A percentile compares a stretch with the other conserved stretches of the same genome.
These are phyloP conservation scores for Protomyces arabidopsidicola DNA, from an alignment of 1,139 yeast species.

Conservation along the genomic window DNA sequence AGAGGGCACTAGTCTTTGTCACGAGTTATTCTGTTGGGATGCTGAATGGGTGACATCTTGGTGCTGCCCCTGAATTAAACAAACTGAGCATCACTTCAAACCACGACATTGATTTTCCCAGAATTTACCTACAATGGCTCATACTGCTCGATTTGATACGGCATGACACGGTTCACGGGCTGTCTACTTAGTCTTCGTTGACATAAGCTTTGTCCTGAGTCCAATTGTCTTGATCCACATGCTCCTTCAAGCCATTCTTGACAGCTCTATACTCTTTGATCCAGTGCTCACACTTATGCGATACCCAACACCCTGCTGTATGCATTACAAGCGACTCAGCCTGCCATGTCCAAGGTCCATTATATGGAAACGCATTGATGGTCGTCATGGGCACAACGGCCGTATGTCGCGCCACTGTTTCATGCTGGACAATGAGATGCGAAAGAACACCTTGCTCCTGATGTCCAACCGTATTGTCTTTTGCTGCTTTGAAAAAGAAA, in stretches of 20 bases:
- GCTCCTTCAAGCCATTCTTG: constrained; percentile 5
- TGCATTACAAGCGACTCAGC: background rate
- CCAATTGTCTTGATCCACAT: background rate
- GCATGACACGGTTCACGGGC: too few species aligned
- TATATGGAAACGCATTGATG: constrained; percentile 37
- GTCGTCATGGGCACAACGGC: constrained; percentile 41
- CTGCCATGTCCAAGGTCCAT: background rate
- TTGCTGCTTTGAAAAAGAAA: constrained; percentile 13
- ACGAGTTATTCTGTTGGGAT: too few species aligned
- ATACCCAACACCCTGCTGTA: background rate
- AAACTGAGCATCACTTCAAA: too few species aligned
- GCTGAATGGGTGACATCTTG: too few species aligned
- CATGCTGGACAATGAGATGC: constrained; percentile 31
- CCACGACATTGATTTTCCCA: too few species aligned
- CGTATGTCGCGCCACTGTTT: constrained; percentile 32
- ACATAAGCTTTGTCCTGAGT: too few species aligned
- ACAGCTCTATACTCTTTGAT: background rate
- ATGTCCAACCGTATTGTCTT: constrained; percentile 32
- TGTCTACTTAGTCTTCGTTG: too few species aligned
- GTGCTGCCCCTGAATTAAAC: too few species aligned
- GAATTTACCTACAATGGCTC: too few species aligned
- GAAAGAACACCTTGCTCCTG: constrained; percentile 35
- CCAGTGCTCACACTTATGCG: background rate
- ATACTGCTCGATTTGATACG: too few species aligned
- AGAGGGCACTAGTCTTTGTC: background rate